These are phyloP conservation scores for Tuber umbilicatum DNA, from an alignment of 495 filamentous ascomycete genomes.

Conservation along the genomic window DNA sequence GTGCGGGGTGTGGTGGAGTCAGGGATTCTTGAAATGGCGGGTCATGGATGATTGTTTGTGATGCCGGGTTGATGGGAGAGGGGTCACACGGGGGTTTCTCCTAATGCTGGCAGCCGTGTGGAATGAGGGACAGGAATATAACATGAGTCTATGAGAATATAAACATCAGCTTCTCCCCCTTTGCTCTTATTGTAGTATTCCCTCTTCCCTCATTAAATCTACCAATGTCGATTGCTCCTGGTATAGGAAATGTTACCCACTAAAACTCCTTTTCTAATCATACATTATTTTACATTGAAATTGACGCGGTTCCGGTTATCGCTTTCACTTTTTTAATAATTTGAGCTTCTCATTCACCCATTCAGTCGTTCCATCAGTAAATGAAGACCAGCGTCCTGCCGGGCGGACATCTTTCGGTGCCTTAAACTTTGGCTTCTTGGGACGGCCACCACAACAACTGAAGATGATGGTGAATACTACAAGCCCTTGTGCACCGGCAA, in stretches of 20 bases:
- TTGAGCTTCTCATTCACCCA: background rate
- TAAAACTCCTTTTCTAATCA: background rate
- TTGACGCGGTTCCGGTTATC: background rate
- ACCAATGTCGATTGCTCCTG: background rate
- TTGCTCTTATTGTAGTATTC: background rate
- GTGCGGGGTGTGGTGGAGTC: background rate
- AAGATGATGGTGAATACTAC: slow-evolving; percentile 34
- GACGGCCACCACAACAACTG: slow-evolving; percentile 11
- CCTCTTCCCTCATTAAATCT: background rate
- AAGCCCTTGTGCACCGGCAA: slow-evolving; percentile 26
- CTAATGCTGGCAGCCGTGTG: background rate
- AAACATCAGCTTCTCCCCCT: background rate
- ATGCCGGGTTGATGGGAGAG: background rate
- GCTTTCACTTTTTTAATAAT: background rate
- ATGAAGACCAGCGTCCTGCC: background rate
- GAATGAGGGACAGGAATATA: background rate
- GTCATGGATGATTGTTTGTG: background rate
- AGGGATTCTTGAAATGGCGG: background rate
- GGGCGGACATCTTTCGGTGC: background rate
- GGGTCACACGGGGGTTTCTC: background rate
- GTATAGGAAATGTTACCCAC: background rate
- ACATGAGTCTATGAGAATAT: background rate
- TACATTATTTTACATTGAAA: background rate
- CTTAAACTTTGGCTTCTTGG: slow-evolving; percentile 25
- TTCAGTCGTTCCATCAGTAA: background rate